phyloP scores from a whole-genome alignment of 352 stramenopile genomes.

The Globisporangium rhizosaccharum region DNA sequence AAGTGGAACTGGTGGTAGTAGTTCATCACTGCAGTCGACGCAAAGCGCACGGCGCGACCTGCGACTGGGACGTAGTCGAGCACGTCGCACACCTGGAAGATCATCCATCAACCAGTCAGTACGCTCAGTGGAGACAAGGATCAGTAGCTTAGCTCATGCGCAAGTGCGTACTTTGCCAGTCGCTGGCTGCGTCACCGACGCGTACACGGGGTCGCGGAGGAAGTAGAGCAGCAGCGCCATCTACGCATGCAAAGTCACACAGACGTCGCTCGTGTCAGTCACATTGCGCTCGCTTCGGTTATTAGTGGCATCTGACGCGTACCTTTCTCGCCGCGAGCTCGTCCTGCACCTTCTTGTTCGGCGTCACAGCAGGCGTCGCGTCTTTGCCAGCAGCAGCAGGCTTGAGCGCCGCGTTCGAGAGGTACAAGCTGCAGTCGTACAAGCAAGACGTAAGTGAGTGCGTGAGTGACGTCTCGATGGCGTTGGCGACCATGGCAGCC shows the following conservation, averaged over 20 bases:
- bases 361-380: slow-evolving; percentile 18
- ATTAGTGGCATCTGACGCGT: neutral
- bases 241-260: slow-evolving; percentile 18
- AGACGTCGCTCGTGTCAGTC: neutral
- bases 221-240: slow-evolving; percentile 82
- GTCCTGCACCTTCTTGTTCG: slow-evolving; percentile 38
- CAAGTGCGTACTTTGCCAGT: slow-evolving; percentile 43
- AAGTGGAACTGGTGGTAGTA: slow-evolving; percentile 89
- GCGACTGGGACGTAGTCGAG: slow-evolving; percentile 64
- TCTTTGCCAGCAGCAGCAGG: slow-evolving; percentile 1
- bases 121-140: neutral
- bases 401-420: slow-evolving; percentile 52
- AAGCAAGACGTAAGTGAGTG: neutral
- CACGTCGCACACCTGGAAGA: slow-evolving; percentile 38
- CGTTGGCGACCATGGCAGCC: neutral
- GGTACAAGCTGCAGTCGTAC: slow-evolving; percentile 29
- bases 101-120: neutral
- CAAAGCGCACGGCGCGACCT: slow-evolving; percentile 68
- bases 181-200: slow-evolving; percentile 56
- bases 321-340: slow-evolving; percentile 68
- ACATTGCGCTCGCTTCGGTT: neutral
- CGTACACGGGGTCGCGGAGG: slow-evolving; percentile 75
- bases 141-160: neutral
- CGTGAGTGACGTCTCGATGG: neutral
- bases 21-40: slow-evolving; percentile 57